Conservation (phyloP, 2,329 filamentous ascomycete genomes). For the Trichophaea hybrida region DNA sequence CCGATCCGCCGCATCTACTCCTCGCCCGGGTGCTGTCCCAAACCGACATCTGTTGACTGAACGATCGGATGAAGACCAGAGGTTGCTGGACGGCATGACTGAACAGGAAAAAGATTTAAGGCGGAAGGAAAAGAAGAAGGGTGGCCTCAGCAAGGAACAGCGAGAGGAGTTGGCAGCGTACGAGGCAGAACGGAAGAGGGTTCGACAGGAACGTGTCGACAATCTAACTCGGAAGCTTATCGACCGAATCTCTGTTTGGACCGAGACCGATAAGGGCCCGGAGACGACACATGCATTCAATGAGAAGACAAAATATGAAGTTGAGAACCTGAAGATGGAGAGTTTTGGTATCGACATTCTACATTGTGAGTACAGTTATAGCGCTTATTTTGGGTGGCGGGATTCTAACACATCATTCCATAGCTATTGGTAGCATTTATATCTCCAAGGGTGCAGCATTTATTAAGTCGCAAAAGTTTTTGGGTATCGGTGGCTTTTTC, state of each 20-base stretch:
- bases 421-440: slow-evolving; percentile 80
- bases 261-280: slow-evolving; percentile 77
- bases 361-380: slow-evolving; percentile 21
- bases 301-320: slow-evolving; percentile 85
- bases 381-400: background rate
- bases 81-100: slow-evolving; percentile 50
- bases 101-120: slow-evolving; percentile 62
- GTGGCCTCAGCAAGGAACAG: slow-evolving; percentile 75
- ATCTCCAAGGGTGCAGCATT: slow-evolving; percentile 73
- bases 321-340: slow-evolving; percentile 98
- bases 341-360: slow-evolving; percentile 71
- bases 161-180: slow-evolving; percentile 79
- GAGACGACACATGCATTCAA: slow-evolving; percentile 84
- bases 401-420: slow-evolving; percentile 3
- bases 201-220: slow-evolving; percentile 80
- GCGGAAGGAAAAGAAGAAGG: slow-evolving; percentile 70
- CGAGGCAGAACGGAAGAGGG: slow-evolving; percentile 67
- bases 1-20: slow-evolving; percentile 34
- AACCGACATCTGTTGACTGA: slow-evolving; percentile 43
- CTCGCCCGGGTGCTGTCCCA: slow-evolving; percentile 30
- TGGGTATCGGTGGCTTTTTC: slow-evolving; percentile 92
- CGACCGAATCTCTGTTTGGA: slow-evolving; percentile 86
- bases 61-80: slow-evolving; percentile 46
- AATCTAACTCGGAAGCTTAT: slow-evolving; percentile 72
- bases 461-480: slow-evolving; percentile 89